Evolutionary conservation across 1,284 basidiomycete genomes (phyloP).

Genomic region (Athelia sp.): DNA sequence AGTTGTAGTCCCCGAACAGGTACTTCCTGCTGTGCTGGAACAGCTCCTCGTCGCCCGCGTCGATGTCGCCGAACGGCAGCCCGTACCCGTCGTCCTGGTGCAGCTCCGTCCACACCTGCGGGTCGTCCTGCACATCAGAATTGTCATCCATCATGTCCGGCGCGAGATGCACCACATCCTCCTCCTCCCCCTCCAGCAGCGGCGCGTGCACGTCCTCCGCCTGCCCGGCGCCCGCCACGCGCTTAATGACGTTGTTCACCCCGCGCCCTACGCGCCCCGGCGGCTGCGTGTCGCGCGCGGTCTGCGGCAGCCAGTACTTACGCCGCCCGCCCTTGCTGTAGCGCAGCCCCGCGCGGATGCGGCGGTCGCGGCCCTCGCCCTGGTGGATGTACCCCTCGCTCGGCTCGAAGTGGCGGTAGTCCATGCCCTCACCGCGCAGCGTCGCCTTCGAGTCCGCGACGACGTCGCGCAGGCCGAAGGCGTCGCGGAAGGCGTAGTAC

Average conservation of each 20-base stretch:
- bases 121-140: slow-evolving; percentile 19
- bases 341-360: slow-evolving; percentile 86
- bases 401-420: slow-evolving; percentile 94
- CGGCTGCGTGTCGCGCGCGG: slow-evolving; percentile 38
- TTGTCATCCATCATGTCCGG: slow-evolving; percentile 44
- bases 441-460: slow-evolving; percentile 84
- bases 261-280: slow-evolving; percentile 35
- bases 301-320: slow-evolving; percentile 88
- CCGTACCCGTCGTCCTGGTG: slow-evolving; percentile 37
- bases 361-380: slow-evolving; percentile 73
- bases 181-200: slow-evolving; percentile 62
- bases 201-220: slow-evolving; percentile 73
- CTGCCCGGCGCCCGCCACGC: slow-evolving; percentile 41
- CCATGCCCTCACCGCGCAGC: slow-evolving; percentile 84
- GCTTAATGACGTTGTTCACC: slow-evolving; percentile 36
- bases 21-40: slow-evolving; percentile 69
- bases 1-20: slow-evolving; percentile 90
- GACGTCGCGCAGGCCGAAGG: slow-evolving; percentile 85
- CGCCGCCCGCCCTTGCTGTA: slow-evolving; percentile 85
- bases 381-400: slow-evolving; percentile 91
- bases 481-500: slow-evolving; percentile 82
- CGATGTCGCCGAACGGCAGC: slow-evolving; percentile 59
- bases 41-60: slow-evolving; percentile 64
- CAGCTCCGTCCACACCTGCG: slow-evolving; percentile 22
- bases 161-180: slow-evolving; percentile 62